Conservation (phyloP, 1,284 basidiomycete genomes). For the Cutaneotrichosporon sp. region DNA sequence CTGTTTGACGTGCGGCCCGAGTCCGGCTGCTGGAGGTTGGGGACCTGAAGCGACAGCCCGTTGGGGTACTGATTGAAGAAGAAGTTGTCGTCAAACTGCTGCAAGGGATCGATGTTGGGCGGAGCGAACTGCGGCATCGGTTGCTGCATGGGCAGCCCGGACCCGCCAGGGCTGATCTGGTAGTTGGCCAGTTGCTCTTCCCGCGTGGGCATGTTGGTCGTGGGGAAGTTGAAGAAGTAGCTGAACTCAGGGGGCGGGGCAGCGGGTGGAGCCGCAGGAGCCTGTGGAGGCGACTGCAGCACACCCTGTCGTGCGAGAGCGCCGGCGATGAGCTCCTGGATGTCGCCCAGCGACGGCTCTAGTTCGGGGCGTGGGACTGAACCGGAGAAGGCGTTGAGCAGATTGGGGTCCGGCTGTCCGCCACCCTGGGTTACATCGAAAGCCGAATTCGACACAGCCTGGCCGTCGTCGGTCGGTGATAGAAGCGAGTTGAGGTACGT, state of each 20-base stretch:
- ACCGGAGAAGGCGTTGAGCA: conserved; percentile 4
- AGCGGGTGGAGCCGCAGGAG: not conserved
- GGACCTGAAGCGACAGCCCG: not conserved
- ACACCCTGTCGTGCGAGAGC: conserved; percentile 24
- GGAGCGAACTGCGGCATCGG: conserved; percentile 1
- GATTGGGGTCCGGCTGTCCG: conserved; percentile 2
- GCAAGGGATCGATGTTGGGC: not conserved
- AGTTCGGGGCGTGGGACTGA: conserved; percentile 2
- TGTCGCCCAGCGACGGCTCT: conserved; percentile 20
- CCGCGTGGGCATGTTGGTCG: not conserved
- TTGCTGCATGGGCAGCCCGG: not conserved
- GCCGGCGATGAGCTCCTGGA: conserved; percentile 23
- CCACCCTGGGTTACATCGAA: not conserved
- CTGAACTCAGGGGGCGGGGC: conserved; percentile 9
- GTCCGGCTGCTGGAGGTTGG: not conserved
- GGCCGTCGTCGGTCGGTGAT: not conserved
- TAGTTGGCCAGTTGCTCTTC: conserved; percentile 7
- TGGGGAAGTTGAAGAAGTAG: conserved; percentile 4
- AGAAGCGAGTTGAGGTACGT: conserved; percentile 31
- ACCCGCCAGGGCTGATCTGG: not conserved
- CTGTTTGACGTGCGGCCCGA: not conserved
- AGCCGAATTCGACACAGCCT: not conserved
- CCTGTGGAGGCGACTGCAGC: conserved; percentile 1
- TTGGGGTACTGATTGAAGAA: conserved; percentile 2
- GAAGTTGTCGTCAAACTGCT: conserved; percentile 8